Evolutionary conservation across 352 stramenopile genomes (phyloP), one percentile per base, ranked within the genome.

Genomic region (Pythium sukuiense): DNA sequence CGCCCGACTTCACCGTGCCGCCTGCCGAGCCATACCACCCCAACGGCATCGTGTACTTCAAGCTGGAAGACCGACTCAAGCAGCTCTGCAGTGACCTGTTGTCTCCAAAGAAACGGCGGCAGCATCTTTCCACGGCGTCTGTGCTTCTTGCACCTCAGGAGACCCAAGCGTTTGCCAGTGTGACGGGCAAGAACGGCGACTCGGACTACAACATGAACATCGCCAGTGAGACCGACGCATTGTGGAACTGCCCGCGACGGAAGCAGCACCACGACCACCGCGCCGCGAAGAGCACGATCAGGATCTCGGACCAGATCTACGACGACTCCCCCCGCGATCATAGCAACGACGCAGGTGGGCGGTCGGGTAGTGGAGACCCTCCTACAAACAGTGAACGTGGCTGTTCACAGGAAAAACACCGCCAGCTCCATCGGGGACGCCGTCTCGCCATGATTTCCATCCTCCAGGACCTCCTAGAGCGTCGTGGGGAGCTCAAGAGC

Each of bases 381-480:
- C 24, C 45, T 24, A 63, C 59, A 48, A 12, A 35, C 20, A 27
- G 70, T 11, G n/a, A 56, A 29, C 52, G 45, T 81, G 11, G 59
- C 64, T n/a, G 62, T 62, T 12, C 67, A 81, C 20, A 73, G 71
- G 26, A 70, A 56, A 29, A 67, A 59, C 16, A 37, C 2, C 55
- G 33, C 20, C 26, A 49, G 0, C 39, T 61, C 43, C 35, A 48
- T 4, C 67, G 67, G 37, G 67, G 67, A 0, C 67, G 67, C 16
- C 65, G 67, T 2, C 58, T 87, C 6, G 71, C 74, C 11, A 46
- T 87, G 18, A 75, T 93, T 29, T 69, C 73, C 2, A 78, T 92
- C 16, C 67, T 93, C 6, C 79, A 93, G 29, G 83, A 91, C 67
- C 60, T 93, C 26, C 71, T 93, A 0, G 85, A 93, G 50, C 77